Base-by-base conservation (phyloP, 192 early-diverging fungal genomes). In the Mortierella hygrophila region DNA sequence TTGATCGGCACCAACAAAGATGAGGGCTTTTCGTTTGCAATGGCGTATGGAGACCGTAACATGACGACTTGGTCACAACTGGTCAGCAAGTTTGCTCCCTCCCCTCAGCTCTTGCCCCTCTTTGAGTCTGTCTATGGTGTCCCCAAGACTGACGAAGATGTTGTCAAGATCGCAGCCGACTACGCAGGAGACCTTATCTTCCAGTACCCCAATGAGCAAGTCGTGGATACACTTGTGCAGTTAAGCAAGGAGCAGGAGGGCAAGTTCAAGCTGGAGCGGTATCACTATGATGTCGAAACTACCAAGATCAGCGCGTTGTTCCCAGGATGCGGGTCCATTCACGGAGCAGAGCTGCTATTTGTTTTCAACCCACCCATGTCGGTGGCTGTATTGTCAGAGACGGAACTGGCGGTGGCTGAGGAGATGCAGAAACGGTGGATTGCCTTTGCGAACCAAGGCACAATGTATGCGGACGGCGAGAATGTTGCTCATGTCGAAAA, bases 1-100 rank as follows among this genome's bases (percentile, higher is more conserved):
- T 6, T 85, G 69, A 79, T 80, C n/a, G 78, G 83, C 6, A 46
- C 68, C 18, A 85, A 76, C 38, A 85, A 77, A 70, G 83, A 85
- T 26, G 78, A 85, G 18, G 83, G 78, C 16, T 41, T 70, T 7
- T 70, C 47, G 4, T 85, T 80, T 69, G 72, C 75, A 2, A 8
- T 4, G 6, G 16, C 71, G 3, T 79, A 76, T 65, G 82, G 77
- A 21, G 68, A 71, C 0, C 54, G 40, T 13, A 79, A 26, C 20
- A 0, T 85, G 32, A n/a, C 72, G 9, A 68, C 69, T 21, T 80
- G 83, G 78, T 75, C 78, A 6, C 9, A 7, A 35, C 10, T 85
- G 9, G 13, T 52, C 3, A 16, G 77, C 37, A 37, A 23, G 10
- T 38, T 85, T 69, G 41, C 26, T 29, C 75, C 83, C 21, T 26